These are phyloP conservation scores for Rugosomyces carneus DNA, from an alignment of 1,284 basidiomycete genomes.

Conservation along the genomic window DNA sequence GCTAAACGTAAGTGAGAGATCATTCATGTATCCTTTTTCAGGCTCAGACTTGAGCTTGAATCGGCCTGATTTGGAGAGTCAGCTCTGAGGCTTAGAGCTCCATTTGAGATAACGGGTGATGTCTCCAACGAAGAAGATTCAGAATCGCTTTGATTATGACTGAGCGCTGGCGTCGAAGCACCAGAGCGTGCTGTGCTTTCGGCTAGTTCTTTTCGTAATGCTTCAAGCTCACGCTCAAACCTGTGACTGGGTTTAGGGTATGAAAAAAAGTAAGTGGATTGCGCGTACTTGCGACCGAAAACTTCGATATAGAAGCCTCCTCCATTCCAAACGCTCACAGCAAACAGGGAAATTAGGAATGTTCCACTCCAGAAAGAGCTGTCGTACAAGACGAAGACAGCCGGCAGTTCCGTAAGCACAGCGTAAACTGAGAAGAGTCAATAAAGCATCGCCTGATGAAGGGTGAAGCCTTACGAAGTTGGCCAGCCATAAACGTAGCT, in stretches of 20 bases:
- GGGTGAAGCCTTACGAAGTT: constrained; percentile 56
- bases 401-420: constrained; percentile 81
- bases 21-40: constrained; percentile 14
- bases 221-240: constrained; percentile 87
- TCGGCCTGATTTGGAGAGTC: constrained; percentile 10
- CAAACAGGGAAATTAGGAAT: constrained; percentile 76
- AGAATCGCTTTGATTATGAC: constrained; percentile 31
- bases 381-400: constrained; percentile 76
- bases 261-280: neutral
- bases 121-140: constrained; percentile 30
- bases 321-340: constrained; percentile 81
- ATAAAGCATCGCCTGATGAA: neutral
- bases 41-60: constrained; percentile 1
- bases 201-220: constrained; percentile 79
- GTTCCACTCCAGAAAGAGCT: constrained; percentile 67
- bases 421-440: constrained; percentile 58
- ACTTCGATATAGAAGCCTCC: constrained; percentile 91
- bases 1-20: neutral
- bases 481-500: constrained; percentile 77
- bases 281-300: constrained; percentile 83
- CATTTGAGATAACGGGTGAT: constrained; percentile 10
- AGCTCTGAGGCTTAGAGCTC: constrained; percentile 13
- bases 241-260: constrained; percentile 30
- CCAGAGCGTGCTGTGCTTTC: constrained; percentile 47
- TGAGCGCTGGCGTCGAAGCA: constrained; percentile 43